Conservation (phyloP, 2,329 filamentous ascomycete genomes). For the Aaosphaeria arxii region DNA sequence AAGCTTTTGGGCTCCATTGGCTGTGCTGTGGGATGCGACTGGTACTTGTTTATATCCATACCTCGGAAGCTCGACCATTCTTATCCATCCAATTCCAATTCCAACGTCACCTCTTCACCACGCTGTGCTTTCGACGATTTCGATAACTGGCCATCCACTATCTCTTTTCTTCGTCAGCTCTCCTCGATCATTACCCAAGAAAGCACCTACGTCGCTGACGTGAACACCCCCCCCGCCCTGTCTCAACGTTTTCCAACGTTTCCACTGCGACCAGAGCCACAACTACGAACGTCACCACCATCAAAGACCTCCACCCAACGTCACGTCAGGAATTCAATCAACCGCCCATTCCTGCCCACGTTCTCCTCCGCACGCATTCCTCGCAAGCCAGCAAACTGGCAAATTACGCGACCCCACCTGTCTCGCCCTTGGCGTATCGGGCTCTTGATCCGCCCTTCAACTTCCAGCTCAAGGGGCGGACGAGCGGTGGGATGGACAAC, state of each 20-base stretch:
- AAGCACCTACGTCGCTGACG: too few relatives aligned
- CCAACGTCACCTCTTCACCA: constrained; percentile 20
- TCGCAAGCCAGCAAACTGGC: constrained; percentile 59
- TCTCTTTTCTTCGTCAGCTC: background rate
- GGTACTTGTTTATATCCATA: constrained; percentile 36
- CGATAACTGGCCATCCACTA: too few relatives aligned
- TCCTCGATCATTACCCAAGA: too few relatives aligned
- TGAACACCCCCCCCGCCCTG: too few relatives aligned
- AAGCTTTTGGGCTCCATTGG: constrained; percentile 36
- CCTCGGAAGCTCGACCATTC: constrained; percentile 26
- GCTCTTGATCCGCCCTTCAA: constrained; percentile 56
- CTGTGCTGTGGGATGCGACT: constrained; percentile 29
- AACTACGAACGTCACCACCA: too few relatives aligned
- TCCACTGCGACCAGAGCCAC: too few relatives aligned
- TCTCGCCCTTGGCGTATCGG: constrained; percentile 65
- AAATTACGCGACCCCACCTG: constrained; percentile 59
- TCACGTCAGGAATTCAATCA: too few relatives aligned
- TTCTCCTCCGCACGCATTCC: constrained; percentile 21
- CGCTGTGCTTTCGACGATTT: constrained; percentile 1
- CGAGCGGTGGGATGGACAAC: constrained; percentile 70
- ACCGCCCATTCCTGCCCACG: background rate
- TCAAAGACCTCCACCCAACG: too few relatives aligned
- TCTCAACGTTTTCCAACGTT: too few relatives aligned
- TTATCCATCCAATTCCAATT: constrained; percentile 21
- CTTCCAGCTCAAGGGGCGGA: constrained; percentile 52